Evolutionary conservation across 2,329 filamentous ascomycete genomes (phyloP), one percentile per base, ranked within the genome.

Genomic region (Claviceps digitariae): DNA sequence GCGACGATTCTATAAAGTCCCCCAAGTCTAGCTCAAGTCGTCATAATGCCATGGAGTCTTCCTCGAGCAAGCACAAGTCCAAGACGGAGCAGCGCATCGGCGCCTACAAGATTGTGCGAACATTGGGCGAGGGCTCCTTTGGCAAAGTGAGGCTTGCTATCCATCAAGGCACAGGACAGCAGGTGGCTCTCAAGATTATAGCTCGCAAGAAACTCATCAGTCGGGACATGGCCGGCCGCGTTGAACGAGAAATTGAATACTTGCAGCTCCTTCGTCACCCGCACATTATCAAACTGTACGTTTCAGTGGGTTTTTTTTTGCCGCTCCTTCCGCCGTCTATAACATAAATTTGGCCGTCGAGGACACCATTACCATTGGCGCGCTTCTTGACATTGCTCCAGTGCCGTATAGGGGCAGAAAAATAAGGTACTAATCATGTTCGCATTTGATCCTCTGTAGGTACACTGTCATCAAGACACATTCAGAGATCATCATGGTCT

Each of bases 181-280:
- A 96, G 73, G 93, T 98, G 50, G 93, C 93, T 29, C 79, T 98
- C 66, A 98, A 98, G 77, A 96, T 97, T 66, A 98, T 98, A 64
- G 87, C 90, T 44, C 82, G 93, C 60, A 93, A 93, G 74, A 95
- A 96, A 74, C 79, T 98, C 64, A 89, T 96, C 62, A 97, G 90
- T 61, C 80, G 91, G 64, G 93, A 98, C 70, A 97, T 98, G 93
- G 90, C 94, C 52, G 93, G 93, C 56, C 82, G 93, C 56, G 94
- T 98, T 58, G 93, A 98, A 74, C 82, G 93, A 61, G 93, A 98
- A 75, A 98, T 98, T 62, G 90, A 96, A 69, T 98, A 98, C 67
- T 79, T 98, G 58, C 93, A 98, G 72, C 75, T 98, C 56, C 77
- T 98, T 56, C 84, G 93, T 56, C 93, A 98, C 69, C 93, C 93